Evolutionary conservation across 805 yeast genomes (phyloP).

Genomic region (Wickerhamiella bombiphila): DNA sequence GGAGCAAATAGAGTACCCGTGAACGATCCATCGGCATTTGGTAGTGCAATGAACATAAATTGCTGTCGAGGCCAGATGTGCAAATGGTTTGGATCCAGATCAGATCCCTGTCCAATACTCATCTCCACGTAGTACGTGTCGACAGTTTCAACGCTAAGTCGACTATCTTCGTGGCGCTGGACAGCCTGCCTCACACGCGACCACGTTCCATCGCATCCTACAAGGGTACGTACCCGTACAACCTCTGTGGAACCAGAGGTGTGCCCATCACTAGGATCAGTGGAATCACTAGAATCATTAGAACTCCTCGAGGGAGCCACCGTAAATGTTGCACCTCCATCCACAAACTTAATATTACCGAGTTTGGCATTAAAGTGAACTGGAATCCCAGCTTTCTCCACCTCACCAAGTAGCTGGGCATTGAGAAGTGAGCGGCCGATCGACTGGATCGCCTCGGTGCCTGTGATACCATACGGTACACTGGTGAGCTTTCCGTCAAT

Average conservation of each 20-base stretch:
- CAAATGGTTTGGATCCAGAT: conserved; percentile 55
- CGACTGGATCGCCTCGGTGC: conserved; percentile 63
- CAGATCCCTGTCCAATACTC: conserved; percentile 32
- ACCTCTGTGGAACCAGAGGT: conserved; percentile 1
- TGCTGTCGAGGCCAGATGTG: conserved; percentile 89
- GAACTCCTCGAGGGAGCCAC: background rate
- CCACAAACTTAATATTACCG: conserved; percentile 20
- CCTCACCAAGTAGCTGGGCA: conserved; percentile 47
- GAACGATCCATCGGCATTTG: conserved; percentile 74
- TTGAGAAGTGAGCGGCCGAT: conserved; percentile 66
- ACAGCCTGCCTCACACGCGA: conserved; percentile 58
- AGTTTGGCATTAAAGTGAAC: conserved; percentile 46
- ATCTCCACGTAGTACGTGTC: conserved; percentile 76
- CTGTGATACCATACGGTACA: conserved; percentile 66
- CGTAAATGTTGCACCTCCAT: conserved; percentile 13
- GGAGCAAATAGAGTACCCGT: conserved; percentile 85
- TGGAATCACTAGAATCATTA: background rate
- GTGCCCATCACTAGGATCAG: too few relatives aligned
- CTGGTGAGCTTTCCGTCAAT: conserved; percentile 44
- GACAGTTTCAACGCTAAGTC: conserved; percentile 59
- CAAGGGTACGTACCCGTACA: conserved; percentile 29
- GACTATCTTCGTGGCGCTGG: conserved; percentile 53
- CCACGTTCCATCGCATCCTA: conserved; percentile 82
- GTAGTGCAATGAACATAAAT: conserved; percentile 79
- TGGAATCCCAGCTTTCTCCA: conserved; percentile 34